phyloP scores from a whole-genome alignment of 2,329 filamentous ascomycete species.

The Colletotrichum noveboracense region DNA sequence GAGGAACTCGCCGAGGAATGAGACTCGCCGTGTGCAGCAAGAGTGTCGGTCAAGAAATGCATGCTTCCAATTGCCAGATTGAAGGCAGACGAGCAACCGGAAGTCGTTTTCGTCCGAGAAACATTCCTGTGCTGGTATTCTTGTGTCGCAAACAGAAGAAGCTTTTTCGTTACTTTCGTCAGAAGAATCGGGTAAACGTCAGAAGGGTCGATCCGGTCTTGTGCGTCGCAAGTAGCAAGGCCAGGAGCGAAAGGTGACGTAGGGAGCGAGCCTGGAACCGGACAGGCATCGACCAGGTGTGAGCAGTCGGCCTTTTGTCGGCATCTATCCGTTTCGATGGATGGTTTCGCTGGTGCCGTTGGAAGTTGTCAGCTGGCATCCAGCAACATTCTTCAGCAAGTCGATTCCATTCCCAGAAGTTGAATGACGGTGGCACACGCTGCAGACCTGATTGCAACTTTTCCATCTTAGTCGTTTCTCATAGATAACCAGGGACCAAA shows the following conservation, averaged over 20 bases:
- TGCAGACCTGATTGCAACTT: neutral
- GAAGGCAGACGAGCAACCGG: neutral
- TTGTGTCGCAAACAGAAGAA: slow-evolving; percentile 12
- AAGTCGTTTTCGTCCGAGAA: slow-evolving; percentile 3
- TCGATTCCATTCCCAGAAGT: neutral
- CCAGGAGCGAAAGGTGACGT: slow-evolving; percentile 2
- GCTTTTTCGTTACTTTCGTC: neutral
- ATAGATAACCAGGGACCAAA: neutral
- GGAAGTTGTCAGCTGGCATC: neutral
- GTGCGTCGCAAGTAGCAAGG: neutral
- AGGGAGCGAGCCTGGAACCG: neutral
- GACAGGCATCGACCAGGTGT: neutral
- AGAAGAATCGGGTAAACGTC: neutral
- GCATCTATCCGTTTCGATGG: neutral
- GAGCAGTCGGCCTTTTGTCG: neutral
- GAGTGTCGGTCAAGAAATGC: neutral
- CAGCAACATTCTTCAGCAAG: neutral
- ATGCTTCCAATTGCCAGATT: neutral
- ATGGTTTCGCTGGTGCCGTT: neutral
- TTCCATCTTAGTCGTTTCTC: neutral
- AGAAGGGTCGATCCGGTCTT: slow-evolving; percentile 3
- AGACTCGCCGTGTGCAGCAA: slow-evolving; percentile 13
- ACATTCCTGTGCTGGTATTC: neutral
- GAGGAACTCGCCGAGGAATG: neutral
- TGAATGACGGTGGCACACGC: neutral